phyloP scores from a whole-genome alignment of 2,329 filamentous ascomycete genomes.

The Penicillium sp. region DNA sequence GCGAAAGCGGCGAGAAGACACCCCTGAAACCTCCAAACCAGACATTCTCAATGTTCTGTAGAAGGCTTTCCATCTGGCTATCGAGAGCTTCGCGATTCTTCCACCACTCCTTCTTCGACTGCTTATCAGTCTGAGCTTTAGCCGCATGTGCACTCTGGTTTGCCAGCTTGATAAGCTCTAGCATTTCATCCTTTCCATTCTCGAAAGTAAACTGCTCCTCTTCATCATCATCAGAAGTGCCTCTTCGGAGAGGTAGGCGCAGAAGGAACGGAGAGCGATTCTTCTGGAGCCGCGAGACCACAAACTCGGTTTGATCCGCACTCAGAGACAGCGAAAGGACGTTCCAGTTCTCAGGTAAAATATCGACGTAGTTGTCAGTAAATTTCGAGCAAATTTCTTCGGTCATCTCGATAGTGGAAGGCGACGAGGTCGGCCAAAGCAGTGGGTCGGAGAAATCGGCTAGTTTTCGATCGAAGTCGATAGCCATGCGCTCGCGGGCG shows the following conservation, averaged over 20 bases:
- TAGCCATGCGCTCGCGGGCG: constrained; percentile 38
- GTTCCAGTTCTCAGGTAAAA: constrained; percentile 79
- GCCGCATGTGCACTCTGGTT: constrained; percentile 79
- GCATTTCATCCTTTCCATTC: constrained; percentile 73
- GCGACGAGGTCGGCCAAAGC: constrained; percentile 48
- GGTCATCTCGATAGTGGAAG: constrained; percentile 16
- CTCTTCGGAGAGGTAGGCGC: constrained; percentile 78
- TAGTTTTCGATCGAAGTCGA: constrained; percentile 47
- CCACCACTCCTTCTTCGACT: constrained; percentile 85
- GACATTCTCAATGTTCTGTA: constrained; percentile 82
- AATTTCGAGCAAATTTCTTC: constrained; percentile 60
- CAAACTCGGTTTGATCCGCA: constrained; percentile 78
- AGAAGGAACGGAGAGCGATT: constrained; percentile 79
- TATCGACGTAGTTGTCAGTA: constrained; percentile 77
- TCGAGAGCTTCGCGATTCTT: constrained; percentile 78
- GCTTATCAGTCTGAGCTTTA: constrained; percentile 69
- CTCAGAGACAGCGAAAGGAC: constrained; percentile 82
- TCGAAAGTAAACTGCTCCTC: constrained; percentile 77
- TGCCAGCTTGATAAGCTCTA: constrained; percentile 76
- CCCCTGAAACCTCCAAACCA: constrained; percentile 96
- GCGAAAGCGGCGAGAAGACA: constrained; percentile 76
- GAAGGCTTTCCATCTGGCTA: constrained; percentile 68
- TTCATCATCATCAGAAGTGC: constrained; percentile 76
- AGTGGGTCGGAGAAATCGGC: constrained; percentile 45
- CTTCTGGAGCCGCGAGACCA: constrained; percentile 78